phyloP scores from a whole-genome alignment of 495 filamentous ascomycete species.

The Aspergillus nidulans region DNA sequence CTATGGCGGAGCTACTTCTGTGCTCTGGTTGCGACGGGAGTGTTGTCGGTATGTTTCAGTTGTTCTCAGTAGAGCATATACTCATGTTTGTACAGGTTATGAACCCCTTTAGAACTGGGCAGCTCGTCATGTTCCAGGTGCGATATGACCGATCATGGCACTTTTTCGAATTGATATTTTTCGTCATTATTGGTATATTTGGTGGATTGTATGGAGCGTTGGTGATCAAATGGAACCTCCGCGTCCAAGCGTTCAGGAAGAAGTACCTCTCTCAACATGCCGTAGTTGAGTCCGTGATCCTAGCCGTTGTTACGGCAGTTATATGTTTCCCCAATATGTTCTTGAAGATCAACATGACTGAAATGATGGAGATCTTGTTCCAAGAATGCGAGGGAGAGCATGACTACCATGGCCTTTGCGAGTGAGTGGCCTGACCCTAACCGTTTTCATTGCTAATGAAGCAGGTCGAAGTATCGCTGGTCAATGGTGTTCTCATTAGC shows the following conservation, averaged over 20 bases:
- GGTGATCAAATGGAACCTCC: constrained; percentile 97
- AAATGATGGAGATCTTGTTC: constrained; percentile 98
- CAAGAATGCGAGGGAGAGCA: constrained; percentile 89
- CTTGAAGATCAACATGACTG: constrained; percentile 95
- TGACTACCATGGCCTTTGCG: constrained; percentile 89
- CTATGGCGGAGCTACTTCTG: constrained; percentile 99
- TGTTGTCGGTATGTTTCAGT: constrained; percentile 62
- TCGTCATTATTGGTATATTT: constrained; percentile 85
- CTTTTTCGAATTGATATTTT: constrained; percentile 94
- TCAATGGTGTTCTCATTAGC: constrained; percentile 73
- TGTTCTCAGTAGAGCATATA: constrained; percentile 3
- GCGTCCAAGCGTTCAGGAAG: constrained; percentile 88
- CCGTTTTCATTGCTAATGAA: constrained; percentile 20
- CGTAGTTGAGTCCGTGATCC: constrained; percentile 78
- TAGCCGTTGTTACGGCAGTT: constrained; percentile 79
- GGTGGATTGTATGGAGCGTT: constrained; percentile 95
- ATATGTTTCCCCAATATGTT: constrained; percentile 97
- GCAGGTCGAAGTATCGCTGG: constrained; percentile 60
- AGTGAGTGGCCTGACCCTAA: constrained; percentile 41
- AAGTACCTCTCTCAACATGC: constrained; percentile 84
- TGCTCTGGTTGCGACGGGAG: constrained; percentile 90
- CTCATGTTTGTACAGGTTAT: constrained; percentile 53
- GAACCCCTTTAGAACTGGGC: constrained; percentile 98
- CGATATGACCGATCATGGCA: constrained; percentile 95
- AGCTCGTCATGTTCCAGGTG: constrained; percentile 99